Base-by-base conservation (phyloP, 495 filamentous ascomycete species). In the Penicillium subrubescens region DNA sequence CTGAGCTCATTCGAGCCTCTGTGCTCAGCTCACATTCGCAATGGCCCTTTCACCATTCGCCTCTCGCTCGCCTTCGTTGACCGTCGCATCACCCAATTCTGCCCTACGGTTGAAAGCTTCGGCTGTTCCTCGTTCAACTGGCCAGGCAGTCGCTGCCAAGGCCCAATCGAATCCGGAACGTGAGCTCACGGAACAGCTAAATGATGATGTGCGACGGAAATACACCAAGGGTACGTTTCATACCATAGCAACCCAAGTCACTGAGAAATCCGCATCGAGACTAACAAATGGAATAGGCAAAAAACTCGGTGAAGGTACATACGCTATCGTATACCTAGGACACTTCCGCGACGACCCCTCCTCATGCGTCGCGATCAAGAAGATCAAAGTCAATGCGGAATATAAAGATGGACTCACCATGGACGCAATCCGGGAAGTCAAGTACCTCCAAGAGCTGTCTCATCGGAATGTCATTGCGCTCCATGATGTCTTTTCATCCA, bases 391-490 rank as follows among this genome's bases (percentile, higher is more conserved):
- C 68, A 92, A 94, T 71, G 86, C 89, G 15, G 92, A 97, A 71
- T 87, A 83, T 69, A 84, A 83, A 69, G 93, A 97, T 73, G 96
- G 96, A 60, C 86, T 99, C 67, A 87, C 91, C 15, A 92, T 94
- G 81, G 96, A 99, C 76, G 92, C 94, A 17, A 89, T 98, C 66
- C 92, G 96, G 63, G 96, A 99, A 81, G 87, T 98, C 71, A 96
- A 95, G 72, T 90, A 91, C 76, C 84, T 99, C 10, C 94, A 96
- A 73, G 96, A 99, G 76, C 85, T 99, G n/a, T 89, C 87, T 11
- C 95, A 99, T 74, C 92, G 93, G 3, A 98, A 98, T 76, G 92
- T 99, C 75, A 97, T 98, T 72, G 87, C 89, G 3, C 84, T 99
- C 5, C 86, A 94, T 65, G 88, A 92, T 67, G 93, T 98, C 59